Evolutionary conservation across 1,139 yeast species (phyloP).

Genomic region (Eremothecium coryli): DNA sequence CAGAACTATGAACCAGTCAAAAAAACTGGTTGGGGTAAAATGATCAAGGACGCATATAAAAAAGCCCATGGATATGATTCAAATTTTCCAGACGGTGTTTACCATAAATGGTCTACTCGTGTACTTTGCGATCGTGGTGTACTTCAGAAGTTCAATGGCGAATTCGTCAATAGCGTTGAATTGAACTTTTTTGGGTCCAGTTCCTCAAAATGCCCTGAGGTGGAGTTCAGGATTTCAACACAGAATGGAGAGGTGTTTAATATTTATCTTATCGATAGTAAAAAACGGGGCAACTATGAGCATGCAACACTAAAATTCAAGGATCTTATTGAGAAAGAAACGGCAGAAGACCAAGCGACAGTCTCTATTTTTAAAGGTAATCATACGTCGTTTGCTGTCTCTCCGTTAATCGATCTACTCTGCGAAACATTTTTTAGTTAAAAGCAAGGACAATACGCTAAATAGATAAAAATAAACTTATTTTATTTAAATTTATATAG

Average conservation of each 20-base stretch:
- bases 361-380: conserved; percentile 14
- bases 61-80: conserved; percentile 20
- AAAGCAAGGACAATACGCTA: not conserved
- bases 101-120: conserved; percentile 58
- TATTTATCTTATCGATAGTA: conserved; percentile 24
- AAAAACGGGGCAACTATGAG: conserved; percentile 17
- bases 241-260: conserved; percentile 36
- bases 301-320: conserved; percentile 6
- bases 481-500: too few relatives aligned
- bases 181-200: conserved; percentile 35
- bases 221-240: conserved; percentile 64
- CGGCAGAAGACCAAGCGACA: conserved; percentile 20
- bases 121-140: conserved; percentile 68
- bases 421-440: conserved; percentile 4
- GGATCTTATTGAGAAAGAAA: conserved; percentile 14
- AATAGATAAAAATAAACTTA: not conserved
- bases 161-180: conserved; percentile 35
- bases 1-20: conserved; percentile 17
- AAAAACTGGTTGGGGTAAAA: conserved; percentile 24
- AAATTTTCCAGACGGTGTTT: conserved; percentile 17
- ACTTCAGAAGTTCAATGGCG: conserved; percentile 48
- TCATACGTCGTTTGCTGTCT: conserved; percentile 1
- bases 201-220: conserved; percentile 52
- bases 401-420: conserved; percentile 6
- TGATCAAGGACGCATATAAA: conserved; percentile 54